Conservation (phyloP, 352 stramenopile species). For the Pythium diclinum region DNA sequence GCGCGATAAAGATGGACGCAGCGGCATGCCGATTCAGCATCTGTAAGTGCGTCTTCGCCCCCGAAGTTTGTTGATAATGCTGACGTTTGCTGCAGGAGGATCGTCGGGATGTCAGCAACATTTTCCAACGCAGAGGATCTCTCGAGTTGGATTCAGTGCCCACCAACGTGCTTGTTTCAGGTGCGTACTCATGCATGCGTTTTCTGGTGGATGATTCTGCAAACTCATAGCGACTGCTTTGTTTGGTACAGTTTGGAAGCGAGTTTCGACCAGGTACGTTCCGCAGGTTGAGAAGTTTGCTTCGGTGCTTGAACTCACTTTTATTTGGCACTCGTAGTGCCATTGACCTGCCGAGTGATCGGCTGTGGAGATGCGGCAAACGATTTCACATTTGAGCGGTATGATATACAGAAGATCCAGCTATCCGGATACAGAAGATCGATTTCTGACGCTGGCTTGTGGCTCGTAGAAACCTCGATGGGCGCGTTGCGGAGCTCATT, state of each 20-base stretch:
- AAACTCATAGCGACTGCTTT: background rate
- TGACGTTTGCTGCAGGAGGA: constrained; percentile 25
- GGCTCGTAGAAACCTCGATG: constrained; percentile 40
- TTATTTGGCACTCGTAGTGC: constrained; percentile 20
- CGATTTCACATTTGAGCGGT: constrained; percentile 39
- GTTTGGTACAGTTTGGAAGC: constrained; percentile 34
- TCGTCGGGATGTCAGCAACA: constrained; percentile 36
- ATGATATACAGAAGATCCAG: background rate
- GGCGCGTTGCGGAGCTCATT: constrained; percentile 42
- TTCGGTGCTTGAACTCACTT: no score
- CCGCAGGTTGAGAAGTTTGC: no score
- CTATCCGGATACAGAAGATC: no score
- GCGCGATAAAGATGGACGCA: constrained; percentile 8
- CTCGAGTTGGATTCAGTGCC: constrained; percentile 33
- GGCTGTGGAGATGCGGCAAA: constrained; percentile 30
- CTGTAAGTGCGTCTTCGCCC: constrained; percentile 18
- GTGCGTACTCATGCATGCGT: background rate
- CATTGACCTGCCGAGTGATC: constrained; percentile 30
- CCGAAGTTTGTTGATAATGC: background rate
- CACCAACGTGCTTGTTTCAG: constrained; percentile 10
- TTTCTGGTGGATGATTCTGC: background rate
- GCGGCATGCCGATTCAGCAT: constrained; percentile 19
- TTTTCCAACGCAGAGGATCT: constrained; percentile 38
- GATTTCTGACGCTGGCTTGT: background rate
- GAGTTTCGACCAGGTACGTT: constrained; percentile 38